Evolutionary conservation across 202 grass and related monocot genomes (phyloP).

Genomic region (Dendrocalamus latiflorus): DNA sequence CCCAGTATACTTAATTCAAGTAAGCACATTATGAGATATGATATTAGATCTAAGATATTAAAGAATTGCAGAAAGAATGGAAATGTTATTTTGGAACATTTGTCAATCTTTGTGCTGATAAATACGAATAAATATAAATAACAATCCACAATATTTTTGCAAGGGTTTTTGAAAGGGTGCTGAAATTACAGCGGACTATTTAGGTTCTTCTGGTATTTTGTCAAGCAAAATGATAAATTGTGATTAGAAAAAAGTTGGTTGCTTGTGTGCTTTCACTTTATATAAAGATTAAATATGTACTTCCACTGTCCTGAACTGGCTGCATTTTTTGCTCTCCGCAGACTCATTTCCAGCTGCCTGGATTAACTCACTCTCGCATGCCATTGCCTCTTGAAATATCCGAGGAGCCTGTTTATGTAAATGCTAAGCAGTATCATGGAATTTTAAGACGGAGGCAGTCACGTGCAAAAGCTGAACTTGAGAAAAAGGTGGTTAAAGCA

Average conservation of each 20-base stretch:
- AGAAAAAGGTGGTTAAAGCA: slow-evolving; percentile 66
- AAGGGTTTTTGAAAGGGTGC: not conserved
- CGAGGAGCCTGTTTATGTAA: too few species aligned
- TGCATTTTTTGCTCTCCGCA: slow-evolving; percentile 26
- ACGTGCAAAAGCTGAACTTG: slow-evolving; percentile 75
- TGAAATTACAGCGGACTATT: not conserved
- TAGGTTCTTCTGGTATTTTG: not conserved
- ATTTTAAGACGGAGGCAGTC: too few species aligned
- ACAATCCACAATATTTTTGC: too few species aligned
- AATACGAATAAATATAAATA: not conserved
- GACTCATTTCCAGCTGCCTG: slow-evolving; percentile 59
- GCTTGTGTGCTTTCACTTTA: not conserved
- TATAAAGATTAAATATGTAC: not conserved
- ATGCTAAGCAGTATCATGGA: too few species aligned
- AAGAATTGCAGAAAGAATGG: not conserved
- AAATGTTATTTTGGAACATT: too few species aligned
- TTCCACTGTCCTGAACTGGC: not conserved
- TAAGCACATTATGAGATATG: not conserved
- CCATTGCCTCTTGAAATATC: too few species aligned
- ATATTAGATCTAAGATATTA: not conserved
- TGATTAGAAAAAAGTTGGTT: not conserved
- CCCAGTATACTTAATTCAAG: not conserved
- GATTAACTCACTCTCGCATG: too few species aligned
- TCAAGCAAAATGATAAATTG: not conserved
- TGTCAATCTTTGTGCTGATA: not conserved